These are phyloP conservation scores for Rhodamnia argentea DNA, from an alignment of 345 rosid genomes.

Conservation along the genomic window DNA sequence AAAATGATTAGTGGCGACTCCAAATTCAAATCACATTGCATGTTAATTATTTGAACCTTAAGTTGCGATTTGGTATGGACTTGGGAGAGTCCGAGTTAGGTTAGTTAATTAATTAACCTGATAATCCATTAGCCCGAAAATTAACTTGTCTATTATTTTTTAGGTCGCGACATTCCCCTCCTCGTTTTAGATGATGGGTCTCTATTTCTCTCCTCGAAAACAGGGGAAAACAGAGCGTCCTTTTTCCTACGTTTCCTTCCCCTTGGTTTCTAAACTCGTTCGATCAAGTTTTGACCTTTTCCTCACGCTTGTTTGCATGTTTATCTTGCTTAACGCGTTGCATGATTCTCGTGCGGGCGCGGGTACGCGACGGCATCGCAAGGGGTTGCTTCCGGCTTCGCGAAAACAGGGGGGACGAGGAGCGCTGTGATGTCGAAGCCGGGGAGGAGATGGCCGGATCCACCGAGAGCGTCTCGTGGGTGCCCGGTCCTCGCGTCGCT, in stretches of 20 bases:
- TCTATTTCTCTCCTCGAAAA: background rate
- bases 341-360: slow-evolving; percentile 6
- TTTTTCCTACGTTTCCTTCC: background rate
- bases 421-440: slow-evolving; percentile 25
- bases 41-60: no score
- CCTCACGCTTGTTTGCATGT: no score
- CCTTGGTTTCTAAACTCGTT: background rate
- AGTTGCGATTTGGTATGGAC: no score
- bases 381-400: slow-evolving; percentile 8
- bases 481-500: no score
- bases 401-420: slow-evolving; percentile 11
- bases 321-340: background rate
- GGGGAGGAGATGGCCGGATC: slow-evolving; percentile 30
- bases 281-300: no score
- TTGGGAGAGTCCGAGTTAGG: no score
- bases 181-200: background rate
- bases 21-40: no score
- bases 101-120: no score
- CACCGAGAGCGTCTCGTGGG: slow-evolving; percentile 50
- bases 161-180: no score
- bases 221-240: background rate
- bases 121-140: no score
- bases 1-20: no score
- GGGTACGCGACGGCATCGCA: slow-evolving; percentile 27
- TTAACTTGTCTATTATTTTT: no score